Evolutionary conservation across 2,329 filamentous ascomycete species (phyloP).

Genomic region (Akanthomyces dipterigenus): DNA sequence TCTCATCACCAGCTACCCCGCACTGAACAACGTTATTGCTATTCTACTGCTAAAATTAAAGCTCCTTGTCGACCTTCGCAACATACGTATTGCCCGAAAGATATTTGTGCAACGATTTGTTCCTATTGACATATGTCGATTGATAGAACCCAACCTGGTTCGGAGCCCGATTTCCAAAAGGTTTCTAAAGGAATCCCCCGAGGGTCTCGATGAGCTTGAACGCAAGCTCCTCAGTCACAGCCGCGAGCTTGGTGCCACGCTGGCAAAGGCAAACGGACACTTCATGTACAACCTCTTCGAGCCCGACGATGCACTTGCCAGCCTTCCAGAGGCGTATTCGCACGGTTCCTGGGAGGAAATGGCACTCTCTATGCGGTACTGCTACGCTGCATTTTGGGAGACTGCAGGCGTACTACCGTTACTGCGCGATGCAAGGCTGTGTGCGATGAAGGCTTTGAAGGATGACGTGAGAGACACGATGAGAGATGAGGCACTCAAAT

Average conservation of each 20-base stretch:
- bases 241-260: not conserved
- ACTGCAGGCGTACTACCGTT: not conserved
- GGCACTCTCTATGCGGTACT: not conserved
- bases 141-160: not conserved
- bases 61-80: not conserved
- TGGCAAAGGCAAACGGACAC: not conserved
- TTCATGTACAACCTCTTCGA: not conserved
- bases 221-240: not conserved
- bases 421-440: not conserved
- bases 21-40: not conserved
- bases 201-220: not conserved
- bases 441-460: not conserved
- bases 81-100: not conserved
- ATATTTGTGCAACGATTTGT: not conserved
- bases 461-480: not conserved
- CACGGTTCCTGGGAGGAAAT: not conserved
- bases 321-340: not conserved
- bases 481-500: too few relatives aligned
- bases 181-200: not conserved
- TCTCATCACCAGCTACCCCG: not conserved
- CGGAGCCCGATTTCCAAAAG: not conserved
- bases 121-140: not conserved
- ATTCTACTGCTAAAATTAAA: not conserved
- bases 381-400: not conserved
- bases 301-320: not conserved